Evolutionary conservation across 2,329 filamentous ascomycete genomes (phyloP), one percentile per base, ranked within the genome.

Genomic region (Raffaelea albimanens): DNA sequence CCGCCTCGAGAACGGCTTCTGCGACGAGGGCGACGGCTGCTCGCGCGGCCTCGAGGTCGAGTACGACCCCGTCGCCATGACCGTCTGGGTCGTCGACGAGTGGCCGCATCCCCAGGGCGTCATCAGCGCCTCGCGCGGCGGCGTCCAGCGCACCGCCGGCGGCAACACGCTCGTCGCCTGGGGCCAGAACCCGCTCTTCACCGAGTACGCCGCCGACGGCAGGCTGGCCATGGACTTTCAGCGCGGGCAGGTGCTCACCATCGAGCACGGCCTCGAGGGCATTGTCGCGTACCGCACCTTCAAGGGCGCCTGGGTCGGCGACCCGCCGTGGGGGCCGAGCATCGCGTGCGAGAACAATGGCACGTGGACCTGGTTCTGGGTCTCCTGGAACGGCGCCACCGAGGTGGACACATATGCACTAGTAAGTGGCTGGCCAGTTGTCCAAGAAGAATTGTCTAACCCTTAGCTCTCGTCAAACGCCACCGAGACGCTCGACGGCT

Each of bases 151-250:
- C 1, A 52, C 57, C 2, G 50, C 55, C 18, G 64, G 59, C 25
- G 64, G 63, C 13, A 69, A 72, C 51, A 59, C 65, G 3, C 56
- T 74, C 22, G 60, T 72, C 13, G 68, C 66, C 11, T 75, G 66
- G 63, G 70, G 73, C 21, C 67, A 69, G 23, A 64, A 63, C n/a
- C 67, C 71, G 2, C 65, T 67, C 0, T 70, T 66, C 50, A 70
- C 64, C n/a, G 73, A 77, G 52, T 73, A 62, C 55, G 55, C 61
- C 1, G 44, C 57, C 13, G 57, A 64, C 22, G 68, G 68, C 29
- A 58, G 61, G 5, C 56, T 67, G 4, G 57, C 72, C 14, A 65
- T 67, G 46, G 64, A 68, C 43, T 61, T 65, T 2, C 67, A 70
- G 47, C 40, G 40, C 20, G 40, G 45, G 3, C 40, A 43, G 45